These are phyloP conservation scores for Suillus cothurnatus DNA, from an alignment of 768 basidiomycete species.

Conservation along the genomic window DNA sequence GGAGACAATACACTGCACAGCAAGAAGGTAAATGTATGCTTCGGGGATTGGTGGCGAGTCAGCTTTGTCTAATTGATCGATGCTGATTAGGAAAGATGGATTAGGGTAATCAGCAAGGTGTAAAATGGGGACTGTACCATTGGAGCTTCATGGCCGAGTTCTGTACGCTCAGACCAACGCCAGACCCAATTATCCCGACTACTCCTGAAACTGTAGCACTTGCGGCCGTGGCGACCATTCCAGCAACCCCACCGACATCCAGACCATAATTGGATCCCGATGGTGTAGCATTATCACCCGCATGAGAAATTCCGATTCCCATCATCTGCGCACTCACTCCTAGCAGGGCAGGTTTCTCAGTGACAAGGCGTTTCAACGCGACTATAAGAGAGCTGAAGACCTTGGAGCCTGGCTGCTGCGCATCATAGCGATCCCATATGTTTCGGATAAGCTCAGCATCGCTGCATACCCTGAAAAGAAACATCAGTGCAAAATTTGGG, in stretches of 20 bases:
- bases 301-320: slow-evolving; percentile 65
- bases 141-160: slow-evolving; percentile 86
- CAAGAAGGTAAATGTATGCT: slow-evolving; percentile 89
- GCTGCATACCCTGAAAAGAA: slow-evolving; percentile 60
- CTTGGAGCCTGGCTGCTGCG: slow-evolving; percentile 59
- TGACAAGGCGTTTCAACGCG: slow-evolving; percentile 82
- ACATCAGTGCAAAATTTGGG: neutral
- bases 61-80: slow-evolving; percentile 97
- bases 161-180: slow-evolving; percentile 70
- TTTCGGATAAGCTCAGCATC: slow-evolving; percentile 78
- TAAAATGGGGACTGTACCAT: slow-evolving; percentile 55
- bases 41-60: slow-evolving; percentile 95
- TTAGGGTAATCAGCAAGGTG: neutral
- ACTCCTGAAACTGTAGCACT: slow-evolving; percentile 84
- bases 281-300: slow-evolving; percentile 22
- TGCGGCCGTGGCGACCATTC: slow-evolving; percentile 81
- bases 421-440: slow-evolving; percentile 81
- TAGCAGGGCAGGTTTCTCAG: slow-evolving; percentile 84
- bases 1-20: slow-evolving; percentile 83
- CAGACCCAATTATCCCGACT: slow-evolving; percentile 80
- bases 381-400: slow-evolving; percentile 80
- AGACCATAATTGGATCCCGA: slow-evolving; percentile 49
- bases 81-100: slow-evolving; percentile 50
- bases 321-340: slow-evolving; percentile 81
- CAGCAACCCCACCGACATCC: slow-evolving; percentile 71